These are phyloP conservation scores for Nothophoma quercina DNA, from an alignment of 2,329 filamentous ascomycete species.

Conservation along the genomic window DNA sequence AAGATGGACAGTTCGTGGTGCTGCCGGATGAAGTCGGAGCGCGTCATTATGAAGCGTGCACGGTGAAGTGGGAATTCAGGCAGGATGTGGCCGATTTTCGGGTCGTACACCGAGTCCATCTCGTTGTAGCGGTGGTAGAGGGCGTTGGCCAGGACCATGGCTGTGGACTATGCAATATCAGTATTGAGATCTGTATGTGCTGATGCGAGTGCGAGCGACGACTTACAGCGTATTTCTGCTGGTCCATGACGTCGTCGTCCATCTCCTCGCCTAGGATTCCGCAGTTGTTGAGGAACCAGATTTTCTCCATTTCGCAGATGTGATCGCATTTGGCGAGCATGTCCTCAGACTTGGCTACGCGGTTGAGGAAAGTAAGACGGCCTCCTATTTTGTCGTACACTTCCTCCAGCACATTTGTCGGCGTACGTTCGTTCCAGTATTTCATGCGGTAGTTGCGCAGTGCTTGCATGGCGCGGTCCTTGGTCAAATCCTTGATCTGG, in stretches of 20 bases:
- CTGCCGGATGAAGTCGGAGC: slow-evolving; percentile 89
- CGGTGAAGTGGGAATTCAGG: slow-evolving; percentile 67
- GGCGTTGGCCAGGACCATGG: slow-evolving; percentile 90
- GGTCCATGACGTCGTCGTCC: slow-evolving; percentile 98
- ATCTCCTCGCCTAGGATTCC: slow-evolving; percentile 78
- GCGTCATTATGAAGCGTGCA: slow-evolving; percentile 82
- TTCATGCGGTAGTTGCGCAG: slow-evolving; percentile 80
- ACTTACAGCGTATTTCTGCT: slow-evolving; percentile 90
- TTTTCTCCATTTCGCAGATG: slow-evolving; percentile 75
- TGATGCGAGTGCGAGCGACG: no score
- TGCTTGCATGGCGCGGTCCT: slow-evolving; percentile 76
- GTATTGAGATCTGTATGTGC: no score
- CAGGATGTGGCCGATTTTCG: slow-evolving; percentile 73
- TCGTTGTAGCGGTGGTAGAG: slow-evolving; percentile 83
- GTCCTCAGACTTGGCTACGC: slow-evolving; percentile 84
- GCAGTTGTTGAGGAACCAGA: slow-evolving; percentile 80
- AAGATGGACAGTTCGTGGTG: slow-evolving; percentile 96
- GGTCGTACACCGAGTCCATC: slow-evolving; percentile 68
- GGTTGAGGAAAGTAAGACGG: slow-evolving; percentile 84
- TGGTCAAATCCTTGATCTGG: slow-evolving; percentile 82
- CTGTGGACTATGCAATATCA: slow-evolving; percentile 68
- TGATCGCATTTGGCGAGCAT: slow-evolving; percentile 80
- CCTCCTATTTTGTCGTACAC: slow-evolving; percentile 90
- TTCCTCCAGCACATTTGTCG: slow-evolving; percentile 68
- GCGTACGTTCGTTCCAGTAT: slow-evolving; percentile 72